Conservation (phyloP, 495 filamentous ascomycete genomes). For the Neurospora tetrasperma region DNA sequence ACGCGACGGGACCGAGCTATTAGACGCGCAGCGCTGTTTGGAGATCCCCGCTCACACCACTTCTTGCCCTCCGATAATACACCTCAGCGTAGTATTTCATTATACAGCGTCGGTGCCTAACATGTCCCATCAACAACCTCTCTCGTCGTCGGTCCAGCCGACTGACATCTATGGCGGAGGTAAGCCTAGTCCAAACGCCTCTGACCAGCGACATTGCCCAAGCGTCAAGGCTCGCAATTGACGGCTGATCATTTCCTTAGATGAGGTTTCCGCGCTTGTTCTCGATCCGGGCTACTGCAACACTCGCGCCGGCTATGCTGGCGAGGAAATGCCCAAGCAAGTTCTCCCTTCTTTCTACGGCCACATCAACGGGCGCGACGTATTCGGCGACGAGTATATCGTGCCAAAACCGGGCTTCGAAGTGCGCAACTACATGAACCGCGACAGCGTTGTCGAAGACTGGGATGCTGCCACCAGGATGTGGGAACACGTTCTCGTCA, state of each 20-base stretch:
- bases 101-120: neutral
- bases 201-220: constrained; percentile 8
- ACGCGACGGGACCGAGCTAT: neutral
- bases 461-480: constrained; percentile 86
- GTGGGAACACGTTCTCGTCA: constrained; percentile 66
- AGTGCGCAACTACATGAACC: constrained; percentile 79
- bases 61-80: neutral
- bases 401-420: constrained; percentile 65
- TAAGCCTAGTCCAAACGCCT: constrained; percentile 29
- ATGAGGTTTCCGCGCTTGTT: constrained; percentile 94
- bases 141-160: constrained; percentile 36
- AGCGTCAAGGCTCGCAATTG: neutral
- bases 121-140: constrained; percentile 25
- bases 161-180: constrained; percentile 75
- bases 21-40: neutral
- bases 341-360: constrained; percentile 80
- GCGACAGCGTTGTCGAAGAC: constrained; percentile 87
- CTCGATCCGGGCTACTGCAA: constrained; percentile 88
- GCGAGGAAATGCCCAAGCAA: constrained; percentile 94
- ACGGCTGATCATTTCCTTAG: constrained; percentile 31
- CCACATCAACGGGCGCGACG: constrained; percentile 42
- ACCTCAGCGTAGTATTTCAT: neutral
- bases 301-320: constrained; percentile 89
- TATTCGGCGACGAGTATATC: constrained; percentile 83
- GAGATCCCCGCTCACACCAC: neutral